Conservation (phyloP, 768 basidiomycete genomes). For the Pluteus cervinus region DNA sequence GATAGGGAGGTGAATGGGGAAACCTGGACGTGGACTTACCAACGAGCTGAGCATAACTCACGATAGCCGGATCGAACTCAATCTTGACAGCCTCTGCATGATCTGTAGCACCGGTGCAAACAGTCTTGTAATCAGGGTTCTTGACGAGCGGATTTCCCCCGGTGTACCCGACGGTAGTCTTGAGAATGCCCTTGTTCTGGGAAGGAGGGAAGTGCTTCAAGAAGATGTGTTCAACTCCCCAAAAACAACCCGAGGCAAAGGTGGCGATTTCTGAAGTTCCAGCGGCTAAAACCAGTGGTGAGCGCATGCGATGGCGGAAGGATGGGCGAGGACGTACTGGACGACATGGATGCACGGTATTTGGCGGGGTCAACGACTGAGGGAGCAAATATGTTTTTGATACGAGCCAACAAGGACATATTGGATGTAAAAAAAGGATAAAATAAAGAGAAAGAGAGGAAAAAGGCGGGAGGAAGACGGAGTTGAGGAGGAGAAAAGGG, state of each 20-base stretch:
- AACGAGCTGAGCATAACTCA: conserved; percentile 82
- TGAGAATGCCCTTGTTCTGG: conserved; percentile 68
- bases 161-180: conserved; percentile 75
- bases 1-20: no score
- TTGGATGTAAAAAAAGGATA: no score
- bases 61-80: conserved; percentile 74
- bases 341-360: conserved; percentile 36
- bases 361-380: conserved; percentile 27
- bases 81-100: conserved; percentile 89
- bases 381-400: conserved; percentile 4
- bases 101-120: conserved; percentile 75
- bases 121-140: conserved; percentile 64
- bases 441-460: no score
- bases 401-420: no score
- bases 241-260: conserved; percentile 68
- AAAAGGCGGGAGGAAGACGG: no score
- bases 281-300: conserved; percentile 2
- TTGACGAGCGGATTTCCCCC: conserved; percentile 52
- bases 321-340: conserved; percentile 17
- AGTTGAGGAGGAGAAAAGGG: no score
- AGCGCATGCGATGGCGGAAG: not conserved
- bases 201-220: conserved; percentile 69
- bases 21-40: conserved; percentile 47
- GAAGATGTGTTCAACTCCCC: conserved; percentile 86
- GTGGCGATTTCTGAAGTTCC: conserved; percentile 32